Base-by-base conservation (phyloP, 768 basidiomycete genomes). In the Serendipita sp. region DNA sequence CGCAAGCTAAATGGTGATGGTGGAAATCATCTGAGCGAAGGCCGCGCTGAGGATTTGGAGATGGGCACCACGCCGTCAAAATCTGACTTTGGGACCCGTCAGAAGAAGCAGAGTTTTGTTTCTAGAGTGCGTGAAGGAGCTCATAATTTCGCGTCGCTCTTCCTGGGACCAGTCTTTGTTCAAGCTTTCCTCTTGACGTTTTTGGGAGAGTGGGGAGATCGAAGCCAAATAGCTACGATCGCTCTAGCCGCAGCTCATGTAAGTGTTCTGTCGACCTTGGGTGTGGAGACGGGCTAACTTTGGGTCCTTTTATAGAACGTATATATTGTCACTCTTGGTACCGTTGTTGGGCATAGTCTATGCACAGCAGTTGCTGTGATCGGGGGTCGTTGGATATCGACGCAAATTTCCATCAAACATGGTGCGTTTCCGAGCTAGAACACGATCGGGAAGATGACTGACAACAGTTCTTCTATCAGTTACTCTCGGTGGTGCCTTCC, bases 141-240 rank as follows among this genome's bases (percentile, higher is more conserved):
- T 3, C 79, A 90, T 67, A 94, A 94, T 71, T 85, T 92, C 68
- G 86, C 82, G 71, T 85, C 83, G 68, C 74, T 93, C 17, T 72
- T 94, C 66, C 74, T 97, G 20, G 92, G 90, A 0, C 95, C 95
- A 0, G 90, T 96, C 1, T 95, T 97, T 69, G 92, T 93, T 2
- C 93, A 99, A 72, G 83, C 91, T 0, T 97, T 99, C 69, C 76
- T 95, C 33, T 77, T 99, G 64, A 98, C 95, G 0, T 97, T 97
- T 74, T 77, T 99, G n/a, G 96, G 94, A 9, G 96, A 99, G 74
- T 98, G 96, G 96, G 95, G 96, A 0, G 96, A 98, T 74, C 76
- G 95, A 61, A 95, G 91, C 69, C 95, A 99, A 75, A 91, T 98
- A 68, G 88, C 96, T 1, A 98, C 96, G 1, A 95, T 98, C 65